Conservation (phyloP, 257 asterid genomes). For the Solanum clarkiae region DNA sequence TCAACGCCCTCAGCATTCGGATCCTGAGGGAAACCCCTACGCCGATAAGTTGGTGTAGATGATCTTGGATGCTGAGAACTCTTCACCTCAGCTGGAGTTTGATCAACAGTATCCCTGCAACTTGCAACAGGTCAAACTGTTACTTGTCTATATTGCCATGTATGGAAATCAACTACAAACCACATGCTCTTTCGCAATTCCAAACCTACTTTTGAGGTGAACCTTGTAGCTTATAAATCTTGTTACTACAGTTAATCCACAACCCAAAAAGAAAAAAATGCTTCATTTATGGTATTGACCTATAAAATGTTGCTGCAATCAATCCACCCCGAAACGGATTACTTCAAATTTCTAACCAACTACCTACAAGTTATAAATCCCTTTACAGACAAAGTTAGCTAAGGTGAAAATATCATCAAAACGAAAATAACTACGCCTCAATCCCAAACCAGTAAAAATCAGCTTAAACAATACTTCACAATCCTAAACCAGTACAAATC, state of each 20-base stretch:
- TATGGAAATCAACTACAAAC: neutral
- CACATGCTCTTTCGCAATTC: neutral
- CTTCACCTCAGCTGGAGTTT: conserved; percentile 17
- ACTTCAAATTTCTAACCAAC: neutral
- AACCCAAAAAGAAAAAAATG: neutral
- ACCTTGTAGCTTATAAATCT: neutral
- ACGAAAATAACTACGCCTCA: neutral
- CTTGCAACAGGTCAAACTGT: neutral
- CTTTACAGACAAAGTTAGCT: neutral
- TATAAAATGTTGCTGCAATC: neutral
- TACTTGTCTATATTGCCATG: neutral
- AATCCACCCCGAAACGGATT: neutral
- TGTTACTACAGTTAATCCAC: neutral
- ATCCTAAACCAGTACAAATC: neutral
- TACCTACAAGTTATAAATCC: neutral
- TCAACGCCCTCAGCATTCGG: conserved; percentile 27
- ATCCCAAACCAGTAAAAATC: neutral
- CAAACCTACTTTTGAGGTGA: neutral
- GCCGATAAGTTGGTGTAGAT: conserved; percentile 22
- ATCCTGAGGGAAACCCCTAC: conserved; percentile 36
- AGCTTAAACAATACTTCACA: neutral
- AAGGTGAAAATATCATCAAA: neutral
- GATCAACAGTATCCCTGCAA: conserved; percentile 24
- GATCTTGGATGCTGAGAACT: conserved; percentile 18
- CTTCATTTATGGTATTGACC: neutral